Evolutionary conservation across 2,329 filamentous ascomycete genomes (phyloP), one percentile per base, ranked within the genome.

Genomic region (Tothia fuscella): DNA sequence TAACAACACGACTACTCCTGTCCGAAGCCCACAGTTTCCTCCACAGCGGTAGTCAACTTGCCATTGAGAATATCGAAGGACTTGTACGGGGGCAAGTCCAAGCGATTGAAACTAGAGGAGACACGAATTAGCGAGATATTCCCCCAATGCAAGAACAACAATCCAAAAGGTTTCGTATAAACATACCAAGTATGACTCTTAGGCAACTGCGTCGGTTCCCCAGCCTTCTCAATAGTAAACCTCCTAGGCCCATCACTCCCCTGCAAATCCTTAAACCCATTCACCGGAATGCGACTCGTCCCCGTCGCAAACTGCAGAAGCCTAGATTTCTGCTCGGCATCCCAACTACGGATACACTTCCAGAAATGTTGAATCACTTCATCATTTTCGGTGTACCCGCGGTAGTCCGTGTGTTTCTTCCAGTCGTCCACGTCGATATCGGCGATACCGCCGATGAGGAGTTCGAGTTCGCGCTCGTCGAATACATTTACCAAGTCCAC

Each of bases 331-430:
- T 98, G 91, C 63, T 98, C 91, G 21, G 91, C 87, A 59, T 98
- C 91, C 91, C 91, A 98, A 47, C 78, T 85, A 50, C 89, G 80
- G 50, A 98, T 91, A 47, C 83, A 89, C 63, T 94, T 88, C 91
- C 91, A 98, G 74, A 98, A 98, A 70, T 93, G 88, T 62, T 93
- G 84, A 50, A 98, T 91, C 20, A 98, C 91, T 57, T 95, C 86
- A 54, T 98, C 91, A 44, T 80, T 87, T 65, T 98, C 91, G 7
- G 93, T 95, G 72, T 98, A 98, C 42, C 91, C 91, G 53, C 91
- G 82, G 64, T 98, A 98, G 58, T 98, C 91, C 35, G 91, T 98
- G 66, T 98, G 91, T 71, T 98, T 98, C 81, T 98, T 96, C 91
- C 91, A 98, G 64, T 98, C 91, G 46, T 98, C 91, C 13, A 98